Evolutionary conservation across 805 yeast species (phyloP).

Genomic region (Torulaspora maleeae): DNA sequence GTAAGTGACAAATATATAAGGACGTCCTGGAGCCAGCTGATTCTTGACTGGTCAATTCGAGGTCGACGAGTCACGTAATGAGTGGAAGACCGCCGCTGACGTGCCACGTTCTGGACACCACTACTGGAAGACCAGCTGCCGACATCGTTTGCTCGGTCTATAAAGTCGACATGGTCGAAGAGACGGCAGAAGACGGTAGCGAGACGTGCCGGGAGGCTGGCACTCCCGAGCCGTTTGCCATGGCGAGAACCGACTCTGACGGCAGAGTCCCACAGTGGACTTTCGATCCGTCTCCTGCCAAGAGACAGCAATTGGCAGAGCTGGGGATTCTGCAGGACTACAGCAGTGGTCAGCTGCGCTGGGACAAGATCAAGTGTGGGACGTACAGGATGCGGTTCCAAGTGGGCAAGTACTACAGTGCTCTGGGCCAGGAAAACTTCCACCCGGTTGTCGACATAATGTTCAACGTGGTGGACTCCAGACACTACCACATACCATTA

Average conservation of each 20-base stretch:
- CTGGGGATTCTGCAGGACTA: conserved; percentile 33
- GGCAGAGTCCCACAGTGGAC: conserved; percentile 77
- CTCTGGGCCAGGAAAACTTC: conserved; percentile 48
- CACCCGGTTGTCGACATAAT: conserved; percentile 85
- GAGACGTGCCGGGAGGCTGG: conserved; percentile 31
- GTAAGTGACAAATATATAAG: not conserved
- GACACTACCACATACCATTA: conserved; percentile 87
- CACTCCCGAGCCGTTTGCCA: conserved; percentile 49
- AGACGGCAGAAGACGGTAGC: conserved; percentile 11
- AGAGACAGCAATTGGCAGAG: conserved; percentile 12
- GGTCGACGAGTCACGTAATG: not conserved
- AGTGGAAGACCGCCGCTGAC: conserved; percentile 55
- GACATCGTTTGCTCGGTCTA: conserved; percentile 66
- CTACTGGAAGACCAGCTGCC: conserved; percentile 74
- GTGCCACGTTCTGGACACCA: conserved; percentile 86
- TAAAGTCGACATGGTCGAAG: conserved; percentile 25
- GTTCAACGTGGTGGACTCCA: conserved; percentile 59
- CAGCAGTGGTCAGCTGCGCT: conserved; percentile 26
- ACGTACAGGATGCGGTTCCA: conserved; percentile 71
- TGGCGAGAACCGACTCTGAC: conserved; percentile 67
- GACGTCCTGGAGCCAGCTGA: not conserved
- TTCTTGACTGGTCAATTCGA: not conserved
- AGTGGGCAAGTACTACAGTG: conserved; percentile 59
- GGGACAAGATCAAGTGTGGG: conserved; percentile 54
- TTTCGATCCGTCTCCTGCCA: conserved; percentile 37